These are phyloP conservation scores for Telfairia occidentalis DNA, from an alignment of 331 rosid genomes.

Conservation along the genomic window DNA sequence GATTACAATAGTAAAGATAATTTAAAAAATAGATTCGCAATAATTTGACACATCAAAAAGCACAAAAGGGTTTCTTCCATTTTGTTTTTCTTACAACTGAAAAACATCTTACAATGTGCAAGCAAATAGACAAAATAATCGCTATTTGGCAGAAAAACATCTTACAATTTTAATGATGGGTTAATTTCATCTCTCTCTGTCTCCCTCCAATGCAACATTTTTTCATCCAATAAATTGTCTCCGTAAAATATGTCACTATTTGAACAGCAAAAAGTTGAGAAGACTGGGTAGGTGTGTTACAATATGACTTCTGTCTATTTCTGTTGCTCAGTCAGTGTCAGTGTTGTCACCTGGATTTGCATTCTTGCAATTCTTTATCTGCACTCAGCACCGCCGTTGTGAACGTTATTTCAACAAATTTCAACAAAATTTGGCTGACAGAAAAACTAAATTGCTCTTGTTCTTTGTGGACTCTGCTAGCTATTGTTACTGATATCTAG, in stretches of 20 bases:
- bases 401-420: neutral
- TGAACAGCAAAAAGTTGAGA: neutral
- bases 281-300: neutral
- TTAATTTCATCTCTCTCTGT: neutral
- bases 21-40: neutral
- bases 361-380: neutral
- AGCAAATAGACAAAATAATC: neutral
- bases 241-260: neutral
- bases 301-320: neutral
- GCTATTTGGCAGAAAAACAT: neutral
- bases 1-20: no score
- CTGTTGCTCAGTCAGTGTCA: neutral
- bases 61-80: neutral
- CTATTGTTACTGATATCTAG: neutral
- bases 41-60: neutral
- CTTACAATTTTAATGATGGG: neutral
- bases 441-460: neutral
- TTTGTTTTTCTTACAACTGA: no score
- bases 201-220: neutral
- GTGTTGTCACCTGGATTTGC: neutral
- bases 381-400: neutral
- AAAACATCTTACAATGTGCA: neutral
- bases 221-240: neutral
- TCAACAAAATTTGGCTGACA: neutral
- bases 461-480: neutral